Evolutionary conservation across 805 yeast genomes (phyloP).

Genomic region (Candida caryicola): DNA sequence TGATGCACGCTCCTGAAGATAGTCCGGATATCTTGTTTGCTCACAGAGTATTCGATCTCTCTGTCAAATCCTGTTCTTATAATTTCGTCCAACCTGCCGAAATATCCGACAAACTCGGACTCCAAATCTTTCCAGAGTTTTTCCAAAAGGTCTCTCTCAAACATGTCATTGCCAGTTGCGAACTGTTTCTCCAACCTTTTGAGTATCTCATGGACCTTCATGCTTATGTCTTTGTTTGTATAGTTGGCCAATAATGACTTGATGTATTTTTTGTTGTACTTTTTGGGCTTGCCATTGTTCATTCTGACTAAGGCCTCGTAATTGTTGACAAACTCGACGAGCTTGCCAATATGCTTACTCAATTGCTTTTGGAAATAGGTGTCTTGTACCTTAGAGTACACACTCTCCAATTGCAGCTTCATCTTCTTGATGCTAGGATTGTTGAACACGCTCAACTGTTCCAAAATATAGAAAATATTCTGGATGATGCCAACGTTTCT

Average conservation of each 20-base stretch:
- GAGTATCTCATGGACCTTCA: slow-evolving; percentile 53
- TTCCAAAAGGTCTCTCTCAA: slow-evolving; percentile 54
- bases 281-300: slow-evolving; percentile 57
- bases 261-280: slow-evolving; percentile 59
- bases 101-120: slow-evolving; percentile 55
- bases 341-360: slow-evolving; percentile 59
- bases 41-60: slow-evolving; percentile 50
- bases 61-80: slow-evolving; percentile 52
- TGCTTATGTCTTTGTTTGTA: slow-evolving; percentile 55
- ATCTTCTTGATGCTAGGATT: slow-evolving; percentile 23
- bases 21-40: slow-evolving; percentile 54
- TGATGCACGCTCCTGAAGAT: slow-evolving; percentile 40
- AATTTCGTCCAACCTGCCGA: slow-evolving; percentile 52
- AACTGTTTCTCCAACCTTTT: slow-evolving; percentile 58
- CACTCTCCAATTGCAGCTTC: slow-evolving; percentile 21
- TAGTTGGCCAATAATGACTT: slow-evolving; percentile 55
- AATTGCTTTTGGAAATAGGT: slow-evolving; percentile 34
- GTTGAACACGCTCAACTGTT: slow-evolving; percentile 28
- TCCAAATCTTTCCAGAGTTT: slow-evolving; percentile 71
- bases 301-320: slow-evolving; percentile 50
- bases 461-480: slow-evolving; percentile 34
- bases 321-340: slow-evolving; percentile 63
- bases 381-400: slow-evolving; percentile 27
- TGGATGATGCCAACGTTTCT: slow-evolving; percentile 41
- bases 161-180: slow-evolving; percentile 33